Evolutionary conservation across 768 basidiomycete genomes (phyloP), one percentile per base, ranked within the genome.

Genomic region (Boletus subcaerulescens): DNA sequence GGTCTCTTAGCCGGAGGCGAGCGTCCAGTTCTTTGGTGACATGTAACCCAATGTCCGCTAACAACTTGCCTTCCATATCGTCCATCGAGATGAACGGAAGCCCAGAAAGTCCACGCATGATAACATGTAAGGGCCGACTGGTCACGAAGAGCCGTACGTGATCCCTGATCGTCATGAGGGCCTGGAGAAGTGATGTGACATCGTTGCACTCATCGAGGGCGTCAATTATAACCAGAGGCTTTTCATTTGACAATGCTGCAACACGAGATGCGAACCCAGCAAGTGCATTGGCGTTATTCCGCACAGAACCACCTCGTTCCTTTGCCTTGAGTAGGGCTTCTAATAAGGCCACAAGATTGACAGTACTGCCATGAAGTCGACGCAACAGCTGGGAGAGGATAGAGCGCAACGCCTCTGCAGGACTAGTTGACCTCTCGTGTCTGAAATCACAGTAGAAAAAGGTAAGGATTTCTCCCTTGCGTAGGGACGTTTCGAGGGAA

Each of bases 151-250:
- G 38, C 11, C 39, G 48, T 6, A 49, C n/a, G 4, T 36, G 7
- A 11, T 26, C 9, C 12, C 11, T 15, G 35, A 44, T n/a, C 43
- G 5, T 6, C 8, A 15, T 15, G 6, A 52, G 50, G 14, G 31
- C 41, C 12, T 38, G 18, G 20, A 52, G 13, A 10, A 52, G 26
- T 4, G 5, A 11, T 3, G 13, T 8, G 6, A 45, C 2, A 9
- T 52, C 51, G 2, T 33, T 44, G 22, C 43, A 52, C 20, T 52
- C 51, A 15, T 52, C 42, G n/a, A 52, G 51, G 17, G 43, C 51
- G 11, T 52, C 50, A 5, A 51, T 13, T 5, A 51, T 15, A 26
- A 51, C 18, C 12, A 44, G 13, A 12, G 50, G 50, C 17, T 48
- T 38, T 9, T 26, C 8, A 3, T 0, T 29, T 3, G 12, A 29